Percentiles rank a stretch among this genome's conserved stretches.
Conservation (phyloP, 306 rosid species). For the Prunus campanulata region DNA sequence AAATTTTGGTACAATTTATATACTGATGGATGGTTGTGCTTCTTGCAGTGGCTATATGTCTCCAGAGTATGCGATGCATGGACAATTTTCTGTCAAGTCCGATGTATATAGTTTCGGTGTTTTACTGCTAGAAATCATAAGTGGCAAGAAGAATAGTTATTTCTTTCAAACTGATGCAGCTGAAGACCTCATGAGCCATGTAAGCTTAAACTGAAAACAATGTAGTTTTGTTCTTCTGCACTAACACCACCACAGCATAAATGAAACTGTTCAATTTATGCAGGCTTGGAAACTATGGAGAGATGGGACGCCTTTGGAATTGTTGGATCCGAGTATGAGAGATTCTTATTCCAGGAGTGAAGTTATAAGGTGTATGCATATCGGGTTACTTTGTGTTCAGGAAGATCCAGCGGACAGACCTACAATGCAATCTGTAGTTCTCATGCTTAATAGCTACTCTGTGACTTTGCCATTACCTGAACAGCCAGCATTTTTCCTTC, state of each 20-base stretch:
- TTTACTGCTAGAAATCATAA: conserved; percentile 24
- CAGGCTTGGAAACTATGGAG: conserved; percentile 9
- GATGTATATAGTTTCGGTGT: conserved; percentile 27
- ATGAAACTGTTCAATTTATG: background rate
- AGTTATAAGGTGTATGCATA: no score
- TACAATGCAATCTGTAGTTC: no score
- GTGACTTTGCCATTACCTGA: no score
- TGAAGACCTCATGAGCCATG: conserved; percentile 2
- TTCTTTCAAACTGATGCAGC: conserved; percentile 2
- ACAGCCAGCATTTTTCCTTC: no score
- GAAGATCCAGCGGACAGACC: no score
- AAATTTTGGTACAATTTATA: background rate
- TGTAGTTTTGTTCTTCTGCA: background rate
- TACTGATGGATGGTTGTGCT: background rate
- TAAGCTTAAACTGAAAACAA: background rate
- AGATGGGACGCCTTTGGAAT: background rate
- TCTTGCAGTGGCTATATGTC: conserved; percentile 11
- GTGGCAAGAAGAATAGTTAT: conserved; percentile 13
- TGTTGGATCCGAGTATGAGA: no score
- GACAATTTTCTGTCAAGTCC: conserved; percentile 10
- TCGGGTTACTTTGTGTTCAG: no score
- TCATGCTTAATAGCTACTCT: no score
- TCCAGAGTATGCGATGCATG: conserved; percentile 15
- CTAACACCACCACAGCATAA: background rate
- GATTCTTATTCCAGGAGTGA: no score